Evolutionary conservation across 2,329 filamentous ascomycete genomes (phyloP).

Genomic region (Fusarium floridanum): DNA sequence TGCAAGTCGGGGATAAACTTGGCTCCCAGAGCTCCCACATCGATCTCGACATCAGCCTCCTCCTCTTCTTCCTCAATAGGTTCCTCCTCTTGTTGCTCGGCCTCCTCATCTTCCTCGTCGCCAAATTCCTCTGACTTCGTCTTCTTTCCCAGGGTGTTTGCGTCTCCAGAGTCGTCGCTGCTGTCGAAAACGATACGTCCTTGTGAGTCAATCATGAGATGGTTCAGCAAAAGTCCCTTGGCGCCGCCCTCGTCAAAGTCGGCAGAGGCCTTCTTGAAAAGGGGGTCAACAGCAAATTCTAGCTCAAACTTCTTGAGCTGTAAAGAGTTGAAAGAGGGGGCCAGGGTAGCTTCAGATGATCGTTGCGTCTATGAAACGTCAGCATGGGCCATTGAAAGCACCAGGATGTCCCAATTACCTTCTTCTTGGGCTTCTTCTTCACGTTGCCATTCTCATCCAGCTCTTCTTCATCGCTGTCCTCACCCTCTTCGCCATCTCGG

Average conservation of each 20-base stretch:
- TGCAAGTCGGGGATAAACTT: conserved; percentile 89
- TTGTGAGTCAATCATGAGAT: conserved; percentile 92
- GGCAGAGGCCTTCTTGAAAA: conserved; percentile 99
- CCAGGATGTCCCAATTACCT: conserved; percentile 63
- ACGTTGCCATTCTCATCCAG: conserved; percentile 72
- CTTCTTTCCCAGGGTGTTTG: conserved; percentile 50
- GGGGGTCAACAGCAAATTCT: conserved; percentile 93
- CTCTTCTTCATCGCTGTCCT: conserved; percentile 75
- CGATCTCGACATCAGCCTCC: conserved; percentile 73
- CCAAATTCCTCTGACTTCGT: conserved; percentile 55
- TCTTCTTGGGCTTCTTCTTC: conserved; percentile 78
- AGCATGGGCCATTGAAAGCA: conserved; percentile 3
- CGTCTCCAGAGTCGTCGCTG: conserved; percentile 83
- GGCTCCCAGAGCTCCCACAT: conserved; percentile 78
- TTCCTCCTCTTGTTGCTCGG: conserved; percentile 48
- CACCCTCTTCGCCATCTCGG: conserved; percentile 73
- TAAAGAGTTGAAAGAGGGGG: conserved; percentile 86
- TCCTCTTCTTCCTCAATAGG: conserved; percentile 58
- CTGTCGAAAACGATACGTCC: conserved; percentile 98
- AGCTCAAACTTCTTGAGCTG: conserved; percentile 98
- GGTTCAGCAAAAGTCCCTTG: conserved; percentile 93
- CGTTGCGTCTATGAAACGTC: conserved; percentile 67
- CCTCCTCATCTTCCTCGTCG: conserved; percentile 54
- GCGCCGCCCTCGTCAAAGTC: conserved; percentile 99
- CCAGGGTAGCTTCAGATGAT: conserved; percentile 93